These are phyloP conservation scores for Massarina eburnea DNA, from an alignment of 2,329 filamentous ascomycete genomes.

Conservation along the genomic window DNA sequence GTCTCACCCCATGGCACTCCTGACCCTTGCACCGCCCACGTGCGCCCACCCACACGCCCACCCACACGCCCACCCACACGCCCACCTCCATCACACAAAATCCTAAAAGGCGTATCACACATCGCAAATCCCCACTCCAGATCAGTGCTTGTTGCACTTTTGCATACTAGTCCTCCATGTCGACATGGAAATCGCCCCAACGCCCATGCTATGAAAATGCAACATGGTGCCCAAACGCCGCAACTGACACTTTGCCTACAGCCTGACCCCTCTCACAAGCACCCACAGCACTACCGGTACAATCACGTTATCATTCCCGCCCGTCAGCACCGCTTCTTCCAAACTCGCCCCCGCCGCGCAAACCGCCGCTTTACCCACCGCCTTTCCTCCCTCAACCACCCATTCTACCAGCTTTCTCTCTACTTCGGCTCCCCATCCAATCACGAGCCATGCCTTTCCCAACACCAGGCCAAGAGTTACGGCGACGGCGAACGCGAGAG, in stretches of 20 bases:
- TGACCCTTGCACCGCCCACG: background rate
- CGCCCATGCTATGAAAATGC: no score
- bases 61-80: background rate
- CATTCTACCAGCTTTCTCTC: slow-evolving; percentile 46
- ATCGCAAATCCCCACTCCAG: no score
- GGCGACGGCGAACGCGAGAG: slow-evolving; percentile 75
- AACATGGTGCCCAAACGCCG: no score
- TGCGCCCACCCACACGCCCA: background rate
- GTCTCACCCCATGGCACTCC: background rate
- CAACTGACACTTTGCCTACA: slow-evolving; percentile 22
- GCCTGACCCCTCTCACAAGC: slow-evolving; percentile 75
- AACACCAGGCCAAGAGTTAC: slow-evolving; percentile 74
- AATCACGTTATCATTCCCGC: slow-evolving; percentile 97
- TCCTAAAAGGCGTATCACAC: no score
- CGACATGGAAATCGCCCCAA: no score
- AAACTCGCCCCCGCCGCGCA: slow-evolving; percentile 80
- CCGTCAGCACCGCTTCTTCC: slow-evolving; percentile 92
- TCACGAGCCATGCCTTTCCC: slow-evolving; percentile 71
- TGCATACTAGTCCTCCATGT: no score
- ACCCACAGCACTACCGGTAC: slow-evolving; percentile 93
- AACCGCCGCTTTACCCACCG: slow-evolving; percentile 61
- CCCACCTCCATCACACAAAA: background rate
- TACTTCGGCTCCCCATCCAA: slow-evolving; percentile 64
- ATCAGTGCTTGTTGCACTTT: no score
- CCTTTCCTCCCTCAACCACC: slow-evolving; percentile 26